These are phyloP conservation scores for Xerocomus amazonicus DNA, from an alignment of 1,284 basidiomycete species.

Conservation along the genomic window DNA sequence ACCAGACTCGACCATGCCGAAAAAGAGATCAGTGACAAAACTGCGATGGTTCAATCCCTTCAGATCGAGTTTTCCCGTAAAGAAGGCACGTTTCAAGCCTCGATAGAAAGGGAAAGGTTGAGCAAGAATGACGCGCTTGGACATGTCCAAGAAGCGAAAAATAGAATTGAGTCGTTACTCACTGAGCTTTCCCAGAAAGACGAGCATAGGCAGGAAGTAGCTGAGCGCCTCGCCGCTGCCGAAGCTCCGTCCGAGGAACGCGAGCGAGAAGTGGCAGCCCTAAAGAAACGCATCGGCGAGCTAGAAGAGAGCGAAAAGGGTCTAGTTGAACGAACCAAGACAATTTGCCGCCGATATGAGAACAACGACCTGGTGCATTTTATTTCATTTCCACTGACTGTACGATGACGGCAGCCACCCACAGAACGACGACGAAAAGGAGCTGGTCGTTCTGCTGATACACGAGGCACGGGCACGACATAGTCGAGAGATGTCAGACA, in stretches of 20 bases:
- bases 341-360: conserved; percentile 37
- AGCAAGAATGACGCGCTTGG: conserved; percentile 19
- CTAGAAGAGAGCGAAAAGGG: conserved; percentile 29
- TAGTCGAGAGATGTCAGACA: conserved; percentile 47
- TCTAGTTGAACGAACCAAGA: conserved; percentile 26
- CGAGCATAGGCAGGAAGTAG: conserved; percentile 19
- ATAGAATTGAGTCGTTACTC: conserved; percentile 20
- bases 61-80: conserved; percentile 27
- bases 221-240: conserved; percentile 18
- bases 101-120: conserved; percentile 24
- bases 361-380: conserved; percentile 40
- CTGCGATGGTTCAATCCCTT: conserved; percentile 14
- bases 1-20: conserved; percentile 14
- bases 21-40: conserved; percentile 14
- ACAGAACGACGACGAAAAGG: conserved; percentile 47
- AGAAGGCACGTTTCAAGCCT: conserved; percentile 24
- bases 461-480: conserved; percentile 41
- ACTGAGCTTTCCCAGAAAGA: conserved; percentile 24
- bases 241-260: conserved; percentile 21
- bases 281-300: conserved; percentile 28
- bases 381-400: conserved; percentile 9
- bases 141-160: conserved; percentile 21
- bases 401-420: conserved; percentile 6
- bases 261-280: conserved; percentile 23
- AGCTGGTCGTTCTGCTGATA: conserved; percentile 42